Base-by-base conservation (phyloP, 2,329 filamentous ascomycete genomes). In the Coleophoma crateriformis region DNA sequence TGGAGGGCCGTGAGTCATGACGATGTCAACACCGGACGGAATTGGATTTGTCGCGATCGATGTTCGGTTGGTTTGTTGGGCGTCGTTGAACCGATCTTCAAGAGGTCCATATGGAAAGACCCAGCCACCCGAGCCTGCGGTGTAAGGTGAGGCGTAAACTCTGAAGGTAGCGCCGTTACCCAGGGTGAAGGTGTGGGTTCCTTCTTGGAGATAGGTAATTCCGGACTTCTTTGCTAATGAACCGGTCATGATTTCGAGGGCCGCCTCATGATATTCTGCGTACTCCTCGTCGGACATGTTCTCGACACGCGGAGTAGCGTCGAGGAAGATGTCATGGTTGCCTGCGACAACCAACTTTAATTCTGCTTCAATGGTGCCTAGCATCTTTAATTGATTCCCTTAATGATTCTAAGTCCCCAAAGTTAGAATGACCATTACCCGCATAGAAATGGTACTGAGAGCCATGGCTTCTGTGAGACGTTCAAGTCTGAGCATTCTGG, bases 271-370 rank as follows among this genome's bases (percentile, higher is more conserved):
- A 17, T 38, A 38, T 38, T 17, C 12, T 17, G 35, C 13, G 15
- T 38, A 38, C 35, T 38, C 35, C 15, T 38, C 2, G 11, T 38
- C 35, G 14, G 35, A 38, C 3, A 38, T 38, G 35, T 38, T 38
- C 15, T 38, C 35, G 35, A 38, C 35, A n/a, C 35, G 35, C 13
- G 7, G 35, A 38, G 35, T 38, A n/a, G 13, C 15, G 12, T 84
- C 78, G 1, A 84, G 68, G 4, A 72, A 75, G 35, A 81, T 68
- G 56, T 84, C 80, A 63, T 84, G 81, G 56, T 84, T 84, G 0
- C 81, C 81, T 0, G 80, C 73, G 51, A 84, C 82, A 12, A 84
- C 74, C 17, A 84, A 67, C 56, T 83, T 84, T 7, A 84, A 61
- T 13, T 73, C 70, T 3, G 79, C 79, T 10, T 75, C 64, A 32